phyloP scores from a whole-genome alignment of 2,329 filamentous ascomycete genomes.

The Paecilomyces dactylethromorphus region DNA sequence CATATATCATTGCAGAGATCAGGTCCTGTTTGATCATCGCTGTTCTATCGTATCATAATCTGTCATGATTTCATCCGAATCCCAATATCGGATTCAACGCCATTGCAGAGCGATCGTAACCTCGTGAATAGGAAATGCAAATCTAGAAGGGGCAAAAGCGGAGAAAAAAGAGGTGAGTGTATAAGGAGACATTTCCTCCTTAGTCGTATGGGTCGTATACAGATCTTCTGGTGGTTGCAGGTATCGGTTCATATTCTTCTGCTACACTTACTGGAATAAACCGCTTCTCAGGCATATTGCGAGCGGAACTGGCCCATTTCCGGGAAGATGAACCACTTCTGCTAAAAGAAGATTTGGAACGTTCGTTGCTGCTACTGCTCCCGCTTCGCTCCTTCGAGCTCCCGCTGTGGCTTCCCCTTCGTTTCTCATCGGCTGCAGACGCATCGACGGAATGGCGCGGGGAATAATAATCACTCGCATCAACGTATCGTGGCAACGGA shows the following conservation, averaged over 20 bases:
- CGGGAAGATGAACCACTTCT: constrained; percentile 8
- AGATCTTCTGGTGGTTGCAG: background rate
- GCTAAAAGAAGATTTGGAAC: constrained; percentile 15
- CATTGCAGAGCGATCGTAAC: background rate
- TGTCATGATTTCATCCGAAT: background rate
- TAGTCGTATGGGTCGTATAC: background rate
- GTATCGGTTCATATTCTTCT: constrained; percentile 13
- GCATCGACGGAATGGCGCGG: constrained; percentile 8
- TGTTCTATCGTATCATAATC: background rate
- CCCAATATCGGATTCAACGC: background rate
- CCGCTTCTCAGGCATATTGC: constrained; percentile 12
- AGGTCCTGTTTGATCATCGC: background rate
- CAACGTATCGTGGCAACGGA: constrained; percentile 10
- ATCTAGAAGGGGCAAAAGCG: background rate
- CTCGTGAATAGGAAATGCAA: background rate
- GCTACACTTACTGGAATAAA: constrained; percentile 11
- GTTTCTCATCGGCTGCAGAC: constrained; percentile 16
- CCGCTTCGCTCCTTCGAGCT: constrained; percentile 10
- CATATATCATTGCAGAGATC: background rate
- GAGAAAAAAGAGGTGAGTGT: background rate
- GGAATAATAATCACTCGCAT: constrained; percentile 1
- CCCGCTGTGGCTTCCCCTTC: constrained; percentile 17
- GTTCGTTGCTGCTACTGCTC: constrained; percentile 17
- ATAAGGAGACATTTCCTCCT: background rate
- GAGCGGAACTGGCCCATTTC: constrained; percentile 12